Conservation (phyloP, 495 filamentous ascomycete species). For the Aspergillus heteromorphus region DNA sequence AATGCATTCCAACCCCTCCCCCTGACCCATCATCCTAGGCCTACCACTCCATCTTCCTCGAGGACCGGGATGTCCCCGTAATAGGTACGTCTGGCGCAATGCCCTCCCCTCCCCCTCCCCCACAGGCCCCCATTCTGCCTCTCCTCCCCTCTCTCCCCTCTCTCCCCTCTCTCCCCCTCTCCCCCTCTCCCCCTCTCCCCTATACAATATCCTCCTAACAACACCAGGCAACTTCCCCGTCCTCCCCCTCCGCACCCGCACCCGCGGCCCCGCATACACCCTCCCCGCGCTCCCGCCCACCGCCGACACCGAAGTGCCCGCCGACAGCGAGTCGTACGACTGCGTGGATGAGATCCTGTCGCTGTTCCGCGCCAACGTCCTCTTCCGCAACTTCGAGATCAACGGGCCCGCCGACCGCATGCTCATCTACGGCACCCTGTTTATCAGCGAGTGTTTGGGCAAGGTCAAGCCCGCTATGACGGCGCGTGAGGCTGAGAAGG, state of each 20-base stretch:
- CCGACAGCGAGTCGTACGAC: slow-evolving; percentile 86
- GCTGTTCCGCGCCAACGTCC: slow-evolving; percentile 94
- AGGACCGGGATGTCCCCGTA: slow-evolving; percentile 63
- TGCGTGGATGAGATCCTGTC: slow-evolving; percentile 87
- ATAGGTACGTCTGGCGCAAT: slow-evolving; percentile 45
- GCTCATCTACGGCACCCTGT: slow-evolving; percentile 94
- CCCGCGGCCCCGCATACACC: slow-evolving; percentile 85
- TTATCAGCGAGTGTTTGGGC: slow-evolving; percentile 78
- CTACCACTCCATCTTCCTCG: slow-evolving; percentile 91
- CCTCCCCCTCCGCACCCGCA: slow-evolving; percentile 85
- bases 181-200: no score
- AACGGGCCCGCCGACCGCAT: slow-evolving; percentile 91
- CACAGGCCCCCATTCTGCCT: slow-evolving; percentile 2
- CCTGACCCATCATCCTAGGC: slow-evolving; percentile 59
- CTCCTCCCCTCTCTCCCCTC: no score
- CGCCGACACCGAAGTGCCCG: slow-evolving; percentile 68
- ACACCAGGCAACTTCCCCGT: slow-evolving; percentile 84
- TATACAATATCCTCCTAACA: no score
- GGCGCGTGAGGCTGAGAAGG: slow-evolving; percentile 56
- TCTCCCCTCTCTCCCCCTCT: no score
- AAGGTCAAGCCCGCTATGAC: slow-evolving; percentile 74
- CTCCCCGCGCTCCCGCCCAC: slow-evolving; percentile 66
- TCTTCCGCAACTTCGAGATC: slow-evolving; percentile 99
- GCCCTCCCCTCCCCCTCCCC: slow-evolving; percentile 12
- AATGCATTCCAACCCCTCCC: no score